A percentile compares a stretch with the other conserved stretches of the same genome.
phyloP scores from a whole-genome alignment of 2,329 filamentous ascomycete species.

The Aaosphaeria pasadenensis region DNA sequence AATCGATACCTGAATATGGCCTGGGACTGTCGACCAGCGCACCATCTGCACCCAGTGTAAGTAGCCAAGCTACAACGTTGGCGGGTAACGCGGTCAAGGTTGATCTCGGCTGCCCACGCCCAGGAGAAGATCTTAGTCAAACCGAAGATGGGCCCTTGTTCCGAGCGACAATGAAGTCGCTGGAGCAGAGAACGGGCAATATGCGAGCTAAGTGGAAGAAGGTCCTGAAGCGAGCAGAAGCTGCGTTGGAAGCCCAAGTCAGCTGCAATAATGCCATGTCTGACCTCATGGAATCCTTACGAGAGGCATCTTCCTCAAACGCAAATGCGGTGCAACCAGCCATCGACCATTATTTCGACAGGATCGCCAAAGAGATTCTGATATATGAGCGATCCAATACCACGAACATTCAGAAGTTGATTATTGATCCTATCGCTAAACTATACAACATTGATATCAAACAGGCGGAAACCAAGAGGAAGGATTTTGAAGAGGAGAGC shows the following conservation, averaged over 20 bases:
- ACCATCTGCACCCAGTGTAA: constrained; percentile 13
- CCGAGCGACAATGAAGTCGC: constrained; percentile 90
- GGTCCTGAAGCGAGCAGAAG: constrained; percentile 89
- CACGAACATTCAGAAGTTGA: constrained; percentile 79
- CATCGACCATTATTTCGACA: constrained; percentile 96
- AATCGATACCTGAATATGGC: constrained; percentile 48
- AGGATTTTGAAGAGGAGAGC: constrained; percentile 97
- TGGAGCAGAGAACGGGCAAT: constrained; percentile 94
- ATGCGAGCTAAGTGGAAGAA: constrained; percentile 96
- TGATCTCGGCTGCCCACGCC: constrained; percentile 81
- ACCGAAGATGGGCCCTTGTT: constrained; percentile 94
- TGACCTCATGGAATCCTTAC: constrained; percentile 79
- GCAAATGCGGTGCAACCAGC: constrained; percentile 96
- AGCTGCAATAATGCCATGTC: constrained; percentile 83
- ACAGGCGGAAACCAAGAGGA: constrained; percentile 92
- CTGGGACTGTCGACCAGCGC: constrained; percentile 27
- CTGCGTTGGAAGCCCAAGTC: constrained; percentile 73
- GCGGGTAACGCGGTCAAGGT: constrained; percentile 62
- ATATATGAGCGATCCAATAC: constrained; percentile 83
- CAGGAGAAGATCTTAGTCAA: constrained; percentile 74
- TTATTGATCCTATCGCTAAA: constrained; percentile 90
- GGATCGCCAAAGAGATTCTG: constrained; percentile 88
- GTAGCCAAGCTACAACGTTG: constrained; percentile 38
- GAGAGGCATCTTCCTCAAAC: constrained; percentile 85
- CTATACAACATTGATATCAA: constrained; percentile 97